These are phyloP conservation scores for Tylopilus vinaceipallidus DNA, from an alignment of 768 basidiomycete species.

Conservation along the genomic window DNA sequence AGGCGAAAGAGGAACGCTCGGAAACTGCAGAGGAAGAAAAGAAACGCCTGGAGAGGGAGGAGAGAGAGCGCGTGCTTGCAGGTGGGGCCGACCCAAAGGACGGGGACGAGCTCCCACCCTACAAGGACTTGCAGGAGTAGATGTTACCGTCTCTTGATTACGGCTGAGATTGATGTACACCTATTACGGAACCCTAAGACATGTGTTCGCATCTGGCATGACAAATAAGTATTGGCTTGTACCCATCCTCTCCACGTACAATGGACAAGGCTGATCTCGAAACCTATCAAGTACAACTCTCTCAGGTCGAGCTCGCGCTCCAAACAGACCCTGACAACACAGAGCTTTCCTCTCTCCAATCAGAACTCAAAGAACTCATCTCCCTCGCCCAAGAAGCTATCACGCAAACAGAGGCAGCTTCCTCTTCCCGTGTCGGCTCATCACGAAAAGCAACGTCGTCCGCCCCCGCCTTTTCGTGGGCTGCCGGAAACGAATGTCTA, in stretches of 20 bases:
- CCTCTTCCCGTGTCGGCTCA: constrained; percentile 55
- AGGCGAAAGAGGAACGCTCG: constrained; percentile 6
- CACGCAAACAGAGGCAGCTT: constrained; percentile 63
- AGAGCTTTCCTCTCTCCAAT: constrained; percentile 70
- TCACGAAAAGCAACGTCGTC: constrained; percentile 53
- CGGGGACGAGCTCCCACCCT: constrained; percentile 42
- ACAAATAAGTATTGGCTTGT: neutral
- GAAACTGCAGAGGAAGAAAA: constrained; percentile 67
- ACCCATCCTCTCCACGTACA: neutral
- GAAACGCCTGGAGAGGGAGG: constrained; percentile 61
- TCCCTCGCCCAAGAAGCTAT: constrained; percentile 71
- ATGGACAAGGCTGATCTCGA: constrained; percentile 74
- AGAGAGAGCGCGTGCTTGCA: constrained; percentile 52
- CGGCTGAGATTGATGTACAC: neutral
- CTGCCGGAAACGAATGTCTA: constrained; percentile 81
- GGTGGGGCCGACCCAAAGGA: constrained; percentile 15
- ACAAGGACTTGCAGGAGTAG: constrained; percentile 37
- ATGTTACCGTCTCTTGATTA: neutral
- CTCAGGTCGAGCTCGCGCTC: constrained; percentile 84
- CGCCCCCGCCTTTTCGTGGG: constrained; percentile 57
- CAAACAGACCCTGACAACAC: constrained; percentile 69
- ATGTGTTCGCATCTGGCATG: neutral
- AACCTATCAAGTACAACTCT: constrained; percentile 85
- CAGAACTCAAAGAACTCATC: constrained; percentile 82
- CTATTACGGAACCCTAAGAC: constrained; percentile 20